Conservation (phyloP, 163 green algal genomes). For the Smithsoniella earleae region DNA sequence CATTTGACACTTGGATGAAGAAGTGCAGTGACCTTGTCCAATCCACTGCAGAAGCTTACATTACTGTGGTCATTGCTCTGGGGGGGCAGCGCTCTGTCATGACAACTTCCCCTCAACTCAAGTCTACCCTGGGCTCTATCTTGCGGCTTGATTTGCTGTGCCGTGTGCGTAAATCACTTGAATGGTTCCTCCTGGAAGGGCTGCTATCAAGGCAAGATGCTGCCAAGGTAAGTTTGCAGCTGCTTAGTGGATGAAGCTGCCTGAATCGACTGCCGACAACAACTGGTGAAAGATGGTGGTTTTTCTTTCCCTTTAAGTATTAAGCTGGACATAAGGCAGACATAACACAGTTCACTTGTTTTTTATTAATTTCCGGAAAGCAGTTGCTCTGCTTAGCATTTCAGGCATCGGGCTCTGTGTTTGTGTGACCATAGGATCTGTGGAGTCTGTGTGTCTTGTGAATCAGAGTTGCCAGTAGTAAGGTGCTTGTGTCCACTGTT, state of each 20-base stretch:
- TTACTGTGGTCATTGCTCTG: conserved; percentile 28
- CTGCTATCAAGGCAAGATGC: conserved; percentile 3
- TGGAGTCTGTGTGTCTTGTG: too few relatives aligned
- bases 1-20: conserved; percentile 86
- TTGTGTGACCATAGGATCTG: too few relatives aligned
- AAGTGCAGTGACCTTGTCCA: conserved; percentile 71
- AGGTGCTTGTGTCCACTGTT: too few relatives aligned
- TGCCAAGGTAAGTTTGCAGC: neutral
- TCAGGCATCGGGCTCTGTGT: too few relatives aligned
- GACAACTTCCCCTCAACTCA: too few relatives aligned
- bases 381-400: too few relatives aligned
- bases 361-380: too few relatives aligned
- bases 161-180: conserved; percentile 47
- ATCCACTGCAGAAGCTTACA: conserved; percentile 33
- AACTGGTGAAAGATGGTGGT: neutral
- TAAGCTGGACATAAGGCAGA: too few relatives aligned
- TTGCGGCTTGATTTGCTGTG: conserved; percentile 56
- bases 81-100: conserved; percentile 15
- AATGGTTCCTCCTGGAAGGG: conserved; percentile 49
- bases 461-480: too few relatives aligned
- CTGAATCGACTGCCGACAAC: neutral
- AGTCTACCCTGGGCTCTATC: conserved; percentile 46
- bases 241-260: neutral
- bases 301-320: too few relatives aligned
- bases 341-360: too few relatives aligned